phyloP scores from a whole-genome alignment of 1,139 yeast genomes.

The Pichia sp. region DNA sequence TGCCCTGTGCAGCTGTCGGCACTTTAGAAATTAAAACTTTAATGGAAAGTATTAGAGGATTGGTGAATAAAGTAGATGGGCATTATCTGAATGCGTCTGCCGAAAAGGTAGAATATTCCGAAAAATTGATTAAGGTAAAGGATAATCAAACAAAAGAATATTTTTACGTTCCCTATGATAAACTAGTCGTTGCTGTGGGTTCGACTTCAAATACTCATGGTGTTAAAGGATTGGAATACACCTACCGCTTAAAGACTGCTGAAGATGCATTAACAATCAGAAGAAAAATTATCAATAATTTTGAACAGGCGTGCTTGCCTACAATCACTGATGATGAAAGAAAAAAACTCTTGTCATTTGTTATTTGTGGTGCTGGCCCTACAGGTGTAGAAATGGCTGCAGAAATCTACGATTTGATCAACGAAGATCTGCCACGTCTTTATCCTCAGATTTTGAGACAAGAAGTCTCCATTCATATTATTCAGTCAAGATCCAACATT shows the following conservation, averaged over 20 bases:
- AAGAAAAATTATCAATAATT: slow-evolving; percentile 41
- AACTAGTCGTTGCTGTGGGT: slow-evolving; percentile 56
- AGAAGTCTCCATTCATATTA: slow-evolving; percentile 52
- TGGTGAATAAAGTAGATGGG: slow-evolving; percentile 40
- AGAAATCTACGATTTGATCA: slow-evolving; percentile 49
- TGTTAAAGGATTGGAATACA: slow-evolving; percentile 51
- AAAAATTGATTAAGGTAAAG: slow-evolving; percentile 42
- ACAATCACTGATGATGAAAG: slow-evolving; percentile 53
- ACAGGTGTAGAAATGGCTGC: slow-evolving; percentile 68
- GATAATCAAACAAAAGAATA: slow-evolving; percentile 30
- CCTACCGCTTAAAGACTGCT: slow-evolving; percentile 54
- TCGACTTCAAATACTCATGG: slow-evolving; percentile 60
- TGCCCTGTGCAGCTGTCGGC: slow-evolving; percentile 56
- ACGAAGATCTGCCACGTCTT: slow-evolving; percentile 45
- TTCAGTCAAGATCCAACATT: slow-evolving; percentile 56
- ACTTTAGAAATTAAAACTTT: slow-evolving; percentile 45
- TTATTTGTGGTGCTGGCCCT: slow-evolving; percentile 66
- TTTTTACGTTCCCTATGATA: slow-evolving; percentile 58
- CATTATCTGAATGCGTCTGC: slow-evolving; percentile 52
- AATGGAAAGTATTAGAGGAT: slow-evolving; percentile 50
- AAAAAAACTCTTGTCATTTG: slow-evolving; percentile 48
- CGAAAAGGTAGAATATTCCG: slow-evolving; percentile 42
- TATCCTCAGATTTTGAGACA: slow-evolving; percentile 53
- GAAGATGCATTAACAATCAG: slow-evolving; percentile 53
- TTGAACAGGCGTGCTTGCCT: slow-evolving; percentile 54